These are phyloP conservation scores for Cladosporium sphaerospermum DNA, from an alignment of 2,329 filamentous ascomycete genomes.

Conservation along the genomic window DNA sequence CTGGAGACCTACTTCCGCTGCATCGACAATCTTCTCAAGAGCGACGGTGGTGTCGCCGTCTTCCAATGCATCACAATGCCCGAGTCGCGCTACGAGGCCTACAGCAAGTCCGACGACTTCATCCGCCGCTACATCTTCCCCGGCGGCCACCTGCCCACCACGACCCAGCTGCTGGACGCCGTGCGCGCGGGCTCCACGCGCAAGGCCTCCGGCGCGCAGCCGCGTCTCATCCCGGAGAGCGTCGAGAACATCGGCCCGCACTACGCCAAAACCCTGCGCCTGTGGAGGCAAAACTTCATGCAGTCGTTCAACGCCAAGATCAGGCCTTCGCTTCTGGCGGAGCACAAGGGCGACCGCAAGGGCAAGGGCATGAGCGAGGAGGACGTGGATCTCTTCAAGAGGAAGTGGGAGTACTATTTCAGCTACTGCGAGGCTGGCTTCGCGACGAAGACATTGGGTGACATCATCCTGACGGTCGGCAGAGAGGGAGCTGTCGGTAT, in stretches of 20 bases:
- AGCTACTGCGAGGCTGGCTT: slow-evolving; percentile 70
- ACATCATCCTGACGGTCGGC: slow-evolving; percentile 65
- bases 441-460: slow-evolving; percentile 63
- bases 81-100: slow-evolving; percentile 58
- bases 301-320: slow-evolving; percentile 57
- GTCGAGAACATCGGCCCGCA: slow-evolving; percentile 70
- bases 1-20: slow-evolving; percentile 61
- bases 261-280: slow-evolving; percentile 61
- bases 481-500: slow-evolving; percentile 60
- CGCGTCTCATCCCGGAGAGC: slow-evolving; percentile 55
- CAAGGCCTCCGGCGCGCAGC: slow-evolving; percentile 13
- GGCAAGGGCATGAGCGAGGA: slow-evolving; percentile 49
- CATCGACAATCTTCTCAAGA: slow-evolving; percentile 59
- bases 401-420: slow-evolving; percentile 76
- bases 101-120: slow-evolving; percentile 63
- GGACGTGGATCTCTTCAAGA: slow-evolving; percentile 60
- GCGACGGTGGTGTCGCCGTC: slow-evolving; percentile 58
- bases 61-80: slow-evolving; percentile 77
- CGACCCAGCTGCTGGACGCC: slow-evolving; percentile 58
- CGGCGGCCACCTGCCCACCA: slow-evolving; percentile 64
- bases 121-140: slow-evolving; percentile 75
- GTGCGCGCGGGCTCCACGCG: slow-evolving; percentile 55
- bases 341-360: slow-evolving; percentile 39
- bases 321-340: slow-evolving; percentile 51
- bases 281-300: slow-evolving; percentile 64